Evolutionary conservation across 805 yeast species (phyloP), one percentile per base, ranked within the genome.

Genomic region (Hanseniaspora meyeri): DNA sequence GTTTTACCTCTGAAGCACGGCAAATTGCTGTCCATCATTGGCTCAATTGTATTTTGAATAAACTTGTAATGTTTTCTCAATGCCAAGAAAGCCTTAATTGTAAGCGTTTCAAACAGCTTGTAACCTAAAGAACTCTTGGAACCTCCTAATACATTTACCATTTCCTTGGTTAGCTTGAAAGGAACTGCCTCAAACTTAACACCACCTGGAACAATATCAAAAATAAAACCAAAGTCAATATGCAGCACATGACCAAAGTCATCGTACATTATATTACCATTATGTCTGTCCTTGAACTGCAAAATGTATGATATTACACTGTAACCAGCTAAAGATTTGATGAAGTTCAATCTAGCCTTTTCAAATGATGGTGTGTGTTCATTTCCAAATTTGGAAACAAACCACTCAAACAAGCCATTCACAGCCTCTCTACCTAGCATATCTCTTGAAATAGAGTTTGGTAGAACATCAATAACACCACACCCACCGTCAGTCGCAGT

Each of bases 401-500:
- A 93, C 71, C 91, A 93, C 65, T 91, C 96, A 66, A 87, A 89
- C 56, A 93, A 74, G 2, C 97, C 98, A 69, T 93, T 93, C 31
- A 93, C 98, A 0, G 98, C 98, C 66, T 93, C 99, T 65, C 99
- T 80, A 43, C 99, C 99, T 53, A 93, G 77, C 97, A 93, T 91
- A 71, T 93, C 99, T 72, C 99, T 81, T 45, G 96, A 88, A 31
- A 88, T 83, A 6, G 97, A 85, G 66, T 91, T 87, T 37, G 98
- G 98, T 61, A 93, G 76, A 36, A 95, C 98, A 68, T 95, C 99
- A 72, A 93, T 93, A 46, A 93, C 95, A 70, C 99, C 99, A 73
- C 97, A 90, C 0, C 99, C 98, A 1, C 98, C 97, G 2, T 96
- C 96, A 10, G 99, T 93, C 1, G 99, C 98, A 0, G 96, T 90